Evolutionary conservation across 208 protist species (phyloP).

Genomic region (Trypanosoma melophagium): DNA sequence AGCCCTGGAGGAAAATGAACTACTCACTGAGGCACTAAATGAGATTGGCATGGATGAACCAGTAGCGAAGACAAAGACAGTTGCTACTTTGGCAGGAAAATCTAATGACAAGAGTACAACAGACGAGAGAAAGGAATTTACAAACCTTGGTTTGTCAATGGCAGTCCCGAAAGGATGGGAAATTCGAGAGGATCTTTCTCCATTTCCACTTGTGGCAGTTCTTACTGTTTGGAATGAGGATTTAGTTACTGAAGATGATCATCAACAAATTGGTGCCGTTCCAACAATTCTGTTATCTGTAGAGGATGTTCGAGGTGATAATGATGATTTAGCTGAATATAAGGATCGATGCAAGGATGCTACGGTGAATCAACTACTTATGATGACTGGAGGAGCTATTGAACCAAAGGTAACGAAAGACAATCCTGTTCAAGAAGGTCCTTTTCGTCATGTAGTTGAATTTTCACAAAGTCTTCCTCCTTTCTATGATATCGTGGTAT

Average conservation of each 20-base stretch:
- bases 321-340: conserved; percentile 69
- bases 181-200: conserved; percentile 68
- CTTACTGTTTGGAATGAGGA: conserved; percentile 69
- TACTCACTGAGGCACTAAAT: conserved; percentile 20
- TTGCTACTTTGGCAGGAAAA: neutral
- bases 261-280: conserved; percentile 40
- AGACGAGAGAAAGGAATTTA: conserved; percentile 10
- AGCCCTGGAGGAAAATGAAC: conserved; percentile 4
- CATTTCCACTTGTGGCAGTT: conserved; percentile 80
- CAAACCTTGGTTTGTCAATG: conserved; percentile 60
- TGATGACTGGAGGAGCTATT: conserved; percentile 77
- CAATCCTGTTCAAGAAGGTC: conserved; percentile 35
- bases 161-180: conserved; percentile 58
- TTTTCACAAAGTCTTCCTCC: conserved; percentile 64
- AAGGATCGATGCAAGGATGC: conserved; percentile 75
- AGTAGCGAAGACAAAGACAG: neutral
- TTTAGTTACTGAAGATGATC: conserved; percentile 37
- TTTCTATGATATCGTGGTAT: conserved; percentile 59
- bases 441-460: conserved; percentile 66
- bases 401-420: conserved; percentile 65
- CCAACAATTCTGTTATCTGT: conserved; percentile 71
- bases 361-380: conserved; percentile 77
- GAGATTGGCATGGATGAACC: conserved; percentile 10
- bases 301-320: conserved; percentile 75
- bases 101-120: neutral